phyloP scores from a whole-genome alignment of 345 rosid genomes.

The Citrus mangshanensis region DNA sequence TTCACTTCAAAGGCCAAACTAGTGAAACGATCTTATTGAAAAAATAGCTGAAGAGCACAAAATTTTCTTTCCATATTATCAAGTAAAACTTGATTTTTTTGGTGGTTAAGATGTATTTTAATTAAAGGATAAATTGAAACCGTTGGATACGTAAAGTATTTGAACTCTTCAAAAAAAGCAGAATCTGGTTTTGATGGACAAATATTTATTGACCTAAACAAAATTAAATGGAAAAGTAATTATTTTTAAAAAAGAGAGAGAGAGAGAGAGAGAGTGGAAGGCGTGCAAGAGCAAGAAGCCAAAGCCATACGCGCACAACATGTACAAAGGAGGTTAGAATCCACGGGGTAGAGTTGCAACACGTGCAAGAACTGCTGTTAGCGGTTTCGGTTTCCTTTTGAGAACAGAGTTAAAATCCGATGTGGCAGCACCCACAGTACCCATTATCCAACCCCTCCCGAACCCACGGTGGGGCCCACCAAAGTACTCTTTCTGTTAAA shows the following conservation, averaged over 20 bases:
- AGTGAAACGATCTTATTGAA: too few species aligned
- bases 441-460: neutral
- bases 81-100: too few species aligned
- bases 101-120: too few species aligned
- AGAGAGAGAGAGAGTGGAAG: neutral
- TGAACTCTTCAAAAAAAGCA: neutral
- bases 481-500: neutral
- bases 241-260: neutral
- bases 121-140: neutral
- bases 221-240: neutral
- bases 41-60: too few species aligned
- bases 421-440: neutral
- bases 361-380: slow-evolving; percentile 16
- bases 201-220: neutral
- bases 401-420: neutral
- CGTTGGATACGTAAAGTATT: neutral
- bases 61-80: too few species aligned
- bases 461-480: neutral
- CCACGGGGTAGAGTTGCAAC: neutral
- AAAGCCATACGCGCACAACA: neutral
- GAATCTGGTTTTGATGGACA: neutral
- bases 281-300: neutral
- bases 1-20: too few species aligned
- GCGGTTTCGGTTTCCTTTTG: slow-evolving; percentile 6
- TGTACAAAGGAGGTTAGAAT: neutral